These are phyloP conservation scores for Barbatosphaeria neglecta DNA, from an alignment of 495 filamentous ascomycete species.

Conservation along the genomic window DNA sequence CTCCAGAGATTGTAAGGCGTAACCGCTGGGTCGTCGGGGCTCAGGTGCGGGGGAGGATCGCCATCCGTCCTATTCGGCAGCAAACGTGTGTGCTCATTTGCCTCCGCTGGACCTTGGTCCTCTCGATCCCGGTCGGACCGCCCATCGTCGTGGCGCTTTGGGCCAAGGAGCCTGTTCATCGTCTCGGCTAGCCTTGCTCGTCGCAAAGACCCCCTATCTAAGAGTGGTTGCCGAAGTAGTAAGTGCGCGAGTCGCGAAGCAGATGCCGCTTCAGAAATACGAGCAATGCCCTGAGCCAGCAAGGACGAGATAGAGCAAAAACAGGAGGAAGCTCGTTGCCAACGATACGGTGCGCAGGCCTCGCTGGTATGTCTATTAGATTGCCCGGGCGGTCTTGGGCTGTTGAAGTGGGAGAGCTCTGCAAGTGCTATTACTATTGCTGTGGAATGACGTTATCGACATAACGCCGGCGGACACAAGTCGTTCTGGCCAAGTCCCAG, in stretches of 20 bases:
- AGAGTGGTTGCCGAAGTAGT: too few species aligned
- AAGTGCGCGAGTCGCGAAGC: too few species aligned
- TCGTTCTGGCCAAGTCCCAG: not conserved
- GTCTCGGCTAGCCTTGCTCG: not conserved
- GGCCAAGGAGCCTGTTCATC: not conserved
- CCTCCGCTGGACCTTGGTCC: constrained; percentile 15
- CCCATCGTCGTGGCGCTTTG: constrained; percentile 23
- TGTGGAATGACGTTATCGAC: not conserved
- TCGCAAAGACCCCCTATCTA: too few species aligned
- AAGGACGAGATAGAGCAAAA: too few species aligned
- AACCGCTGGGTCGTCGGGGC: constrained; percentile 92
- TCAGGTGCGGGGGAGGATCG: constrained; percentile 53
- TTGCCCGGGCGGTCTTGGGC: not conserved
- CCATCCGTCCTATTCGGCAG: constrained; percentile 45
- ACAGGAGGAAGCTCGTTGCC: too few species aligned
- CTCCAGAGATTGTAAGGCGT: constrained; percentile 93
- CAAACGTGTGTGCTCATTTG: constrained; percentile 67
- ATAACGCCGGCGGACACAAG: not conserved
- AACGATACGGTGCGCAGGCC: too few species aligned
- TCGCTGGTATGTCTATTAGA: not conserved
- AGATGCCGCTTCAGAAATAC: too few species aligned
- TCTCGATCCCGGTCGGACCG: constrained; percentile 5
- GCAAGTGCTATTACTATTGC: not conserved
- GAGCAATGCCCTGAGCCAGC: too few species aligned
- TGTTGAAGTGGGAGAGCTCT: not conserved